phyloP scores from a whole-genome alignment of 1,284 basidiomycete genomes.

The Violaceomyces palustris region DNA sequence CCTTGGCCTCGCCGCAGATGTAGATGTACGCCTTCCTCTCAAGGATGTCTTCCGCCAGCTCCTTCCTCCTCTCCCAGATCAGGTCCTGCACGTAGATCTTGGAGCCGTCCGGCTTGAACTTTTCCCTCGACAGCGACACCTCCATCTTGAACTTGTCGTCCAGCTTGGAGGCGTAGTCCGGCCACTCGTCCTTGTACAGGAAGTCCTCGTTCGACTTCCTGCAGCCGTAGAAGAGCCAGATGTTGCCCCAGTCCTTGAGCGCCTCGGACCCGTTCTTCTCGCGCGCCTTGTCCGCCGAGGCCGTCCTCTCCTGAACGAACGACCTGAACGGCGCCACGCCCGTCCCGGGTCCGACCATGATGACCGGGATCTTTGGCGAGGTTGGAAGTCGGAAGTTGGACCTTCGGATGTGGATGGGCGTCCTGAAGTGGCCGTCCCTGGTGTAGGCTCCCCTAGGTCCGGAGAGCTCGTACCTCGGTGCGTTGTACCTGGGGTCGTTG shows the following conservation, averaged over 20 bases:
- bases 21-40: slow-evolving; percentile 78
- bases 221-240: slow-evolving; percentile 94
- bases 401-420: slow-evolving; percentile 87
- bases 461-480: slow-evolving; percentile 76
- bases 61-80: slow-evolving; percentile 50
- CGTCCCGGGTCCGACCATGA: slow-evolving; percentile 97
- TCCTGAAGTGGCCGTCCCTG: slow-evolving; percentile 64
- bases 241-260: slow-evolving; percentile 87
- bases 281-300: slow-evolving; percentile 82
- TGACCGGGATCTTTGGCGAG: slow-evolving; percentile 92
- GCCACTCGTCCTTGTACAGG: slow-evolving; percentile 92
- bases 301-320: slow-evolving; percentile 94
- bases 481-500: slow-evolving; percentile 48
- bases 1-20: slow-evolving; percentile 86
- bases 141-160: slow-evolving; percentile 85
- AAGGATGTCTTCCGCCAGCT: slow-evolving; percentile 79
- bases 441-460: slow-evolving; percentile 83
- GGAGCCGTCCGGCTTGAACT: slow-evolving; percentile 70
- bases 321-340: slow-evolving; percentile 98
- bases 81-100: slow-evolving; percentile 95
- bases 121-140: slow-evolving; percentile 79
- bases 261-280: slow-evolving; percentile 82
- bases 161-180: slow-evolving; percentile 75
- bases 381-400: slow-evolving; percentile 95
- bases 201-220: slow-evolving; percentile 81